Base-by-base conservation (phyloP, 768 basidiomycete genomes). In the Chlorophyllum brunneum region DNA sequence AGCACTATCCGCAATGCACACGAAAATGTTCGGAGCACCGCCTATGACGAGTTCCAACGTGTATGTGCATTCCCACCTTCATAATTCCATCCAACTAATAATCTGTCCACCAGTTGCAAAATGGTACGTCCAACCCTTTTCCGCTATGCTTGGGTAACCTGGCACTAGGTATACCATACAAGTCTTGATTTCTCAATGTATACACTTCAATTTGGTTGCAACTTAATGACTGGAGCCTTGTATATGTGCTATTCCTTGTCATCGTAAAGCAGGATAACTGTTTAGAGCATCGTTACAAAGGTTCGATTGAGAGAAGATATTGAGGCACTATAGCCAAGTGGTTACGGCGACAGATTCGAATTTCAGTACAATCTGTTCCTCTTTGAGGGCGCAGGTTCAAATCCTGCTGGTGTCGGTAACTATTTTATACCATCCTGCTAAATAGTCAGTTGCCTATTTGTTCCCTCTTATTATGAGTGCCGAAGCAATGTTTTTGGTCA, bases 41-140 rank as follows among this genome's bases (percentile, higher is more conserved):
- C 88, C 0, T 98, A 99, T 61, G 97, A 98, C 62, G 92, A 94
- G 63, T 99, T 95, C 73, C 94, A 97, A 69, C 71, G 89, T 66
- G 89, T 91, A 57, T 51, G 18, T 47, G 13, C 30, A 23, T 20
- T 22, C 27, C 56, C 4, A 48, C 56, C 49, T 26, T 23, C 29
- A 7, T 24, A 30, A 11, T 48, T 45, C 34, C 41, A 72, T 73
- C 57, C 72, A 27, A 73, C 74, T 60, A 70, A 76, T 55, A 72
- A 69, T 73, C 45, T 49, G 68, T 64, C 23, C 20, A 38, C 36
- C 44, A 61, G 57, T 37, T 58, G 23, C 60, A 61, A 48, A 59
- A 58, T 37, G 56, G 58, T 56, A 44, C 20, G 48, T 55, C 38
- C 23, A 23, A 31, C 22, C 9, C 5, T 16, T 24, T 20, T 5